Conservation (phyloP, 345 rosid species). For the Acer yangbiense region DNA sequence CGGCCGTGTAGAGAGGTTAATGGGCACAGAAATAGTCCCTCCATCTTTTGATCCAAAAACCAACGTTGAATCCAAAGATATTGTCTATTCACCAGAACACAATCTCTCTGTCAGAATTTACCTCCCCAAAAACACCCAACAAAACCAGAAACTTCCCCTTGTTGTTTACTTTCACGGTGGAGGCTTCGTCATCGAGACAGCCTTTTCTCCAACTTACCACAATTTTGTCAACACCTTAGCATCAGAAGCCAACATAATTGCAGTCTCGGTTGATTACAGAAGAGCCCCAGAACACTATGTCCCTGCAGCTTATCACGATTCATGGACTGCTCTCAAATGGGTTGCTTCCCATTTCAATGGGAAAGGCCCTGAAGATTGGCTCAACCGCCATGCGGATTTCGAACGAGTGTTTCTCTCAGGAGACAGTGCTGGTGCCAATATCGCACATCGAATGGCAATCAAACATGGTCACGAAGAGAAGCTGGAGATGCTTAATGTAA, state of each 20-base stretch:
- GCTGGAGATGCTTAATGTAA: slow-evolving; percentile 16
- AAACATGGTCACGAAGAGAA: slow-evolving; percentile 18
- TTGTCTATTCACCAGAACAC: slow-evolving; percentile 20
- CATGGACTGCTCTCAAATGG: slow-evolving; percentile 47
- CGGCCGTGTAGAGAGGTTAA: background rate
- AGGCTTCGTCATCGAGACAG: slow-evolving; percentile 25
- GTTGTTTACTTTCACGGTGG: slow-evolving; percentile 46
- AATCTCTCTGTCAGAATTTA: slow-evolving; percentile 38
- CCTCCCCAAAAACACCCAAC: slow-evolving; percentile 30
- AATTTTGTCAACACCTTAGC: slow-evolving; percentile 30
- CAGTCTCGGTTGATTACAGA: slow-evolving; percentile 32
- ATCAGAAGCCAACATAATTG: slow-evolving; percentile 24
- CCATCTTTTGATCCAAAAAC: slow-evolving; percentile 45
- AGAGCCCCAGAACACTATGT: background rate
- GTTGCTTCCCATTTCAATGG: slow-evolving; percentile 31
- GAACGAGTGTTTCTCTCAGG: slow-evolving; percentile 37
- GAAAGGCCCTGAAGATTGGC: slow-evolving; percentile 42
- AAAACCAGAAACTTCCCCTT: slow-evolving; percentile 40
- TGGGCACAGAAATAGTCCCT: background rate
- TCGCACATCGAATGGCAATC: slow-evolving; percentile 39
- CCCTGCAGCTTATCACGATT: slow-evolving; percentile 31
- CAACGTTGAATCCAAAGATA: slow-evolving; percentile 53
- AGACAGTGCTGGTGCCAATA: slow-evolving; percentile 48
- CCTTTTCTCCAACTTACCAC: slow-evolving; percentile 34
- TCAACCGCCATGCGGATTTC: slow-evolving; percentile 30